Evolutionary conservation across 2,329 filamentous ascomycete genomes (phyloP).

Genomic region (Aspergillus sclerotialis): DNA sequence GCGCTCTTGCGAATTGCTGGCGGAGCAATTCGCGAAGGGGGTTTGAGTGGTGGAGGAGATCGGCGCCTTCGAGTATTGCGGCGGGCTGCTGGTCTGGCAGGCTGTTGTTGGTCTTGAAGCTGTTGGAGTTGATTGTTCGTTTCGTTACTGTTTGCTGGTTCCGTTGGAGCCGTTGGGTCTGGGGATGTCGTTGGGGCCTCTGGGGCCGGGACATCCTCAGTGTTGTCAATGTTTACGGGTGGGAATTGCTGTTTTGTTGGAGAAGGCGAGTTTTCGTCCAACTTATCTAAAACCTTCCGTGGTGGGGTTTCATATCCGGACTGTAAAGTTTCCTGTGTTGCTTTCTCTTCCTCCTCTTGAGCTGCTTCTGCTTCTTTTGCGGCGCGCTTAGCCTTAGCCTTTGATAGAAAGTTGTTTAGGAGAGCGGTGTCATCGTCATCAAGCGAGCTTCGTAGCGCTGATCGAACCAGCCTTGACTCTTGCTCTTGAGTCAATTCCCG

Average conservation of each 20-base stretch:
- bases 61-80: slow-evolving; percentile 28
- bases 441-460: slow-evolving; percentile 30
- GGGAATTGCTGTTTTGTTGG: slow-evolving; percentile 24
- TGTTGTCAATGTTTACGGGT: slow-evolving; percentile 19
- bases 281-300: slow-evolving; percentile 28
- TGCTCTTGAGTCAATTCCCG: slow-evolving; percentile 23
- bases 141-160: slow-evolving; percentile 6
- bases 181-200: too few species aligned
- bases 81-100: slow-evolving; percentile 23
- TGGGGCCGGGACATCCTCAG: slow-evolving; percentile 12
- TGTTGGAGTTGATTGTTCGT: slow-evolving; percentile 10
- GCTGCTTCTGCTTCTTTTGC: slow-evolving; percentile 22
- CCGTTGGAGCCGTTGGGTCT: too few species aligned
- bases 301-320: slow-evolving; percentile 22
- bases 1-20: slow-evolving; percentile 30
- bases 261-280: slow-evolving; percentile 34
- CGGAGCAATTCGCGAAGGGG: slow-evolving; percentile 13
- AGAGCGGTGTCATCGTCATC: slow-evolving; percentile 33
- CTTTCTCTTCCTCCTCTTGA: slow-evolving; percentile 13
- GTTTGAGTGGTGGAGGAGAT: slow-evolving; percentile 17
- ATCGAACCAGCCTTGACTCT: slow-evolving; percentile 27
- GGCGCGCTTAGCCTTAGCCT: slow-evolving; percentile 34
- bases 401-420: slow-evolving; percentile 35
- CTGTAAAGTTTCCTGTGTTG: slow-evolving; percentile 5
- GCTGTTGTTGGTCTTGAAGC: slow-evolving; percentile 7